These are phyloP conservation scores for Lachnellula arida DNA, from an alignment of 2,329 filamentous ascomycete genomes.

Conservation along the genomic window DNA sequence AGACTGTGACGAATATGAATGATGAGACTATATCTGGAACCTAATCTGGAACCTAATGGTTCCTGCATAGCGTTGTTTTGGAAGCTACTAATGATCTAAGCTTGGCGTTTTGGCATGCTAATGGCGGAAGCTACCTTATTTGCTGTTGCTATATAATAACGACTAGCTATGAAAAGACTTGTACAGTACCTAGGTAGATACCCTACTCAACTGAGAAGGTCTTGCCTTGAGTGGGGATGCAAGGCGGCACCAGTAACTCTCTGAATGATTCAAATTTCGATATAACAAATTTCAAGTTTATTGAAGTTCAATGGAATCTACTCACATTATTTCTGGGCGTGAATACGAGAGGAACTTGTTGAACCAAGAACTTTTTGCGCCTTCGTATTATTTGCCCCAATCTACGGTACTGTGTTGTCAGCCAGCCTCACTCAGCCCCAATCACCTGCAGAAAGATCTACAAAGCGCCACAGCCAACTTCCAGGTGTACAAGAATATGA, in stretches of 20 bases:
- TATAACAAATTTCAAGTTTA: too few relatives aligned
- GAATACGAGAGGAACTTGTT: not conserved
- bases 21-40: not conserved
- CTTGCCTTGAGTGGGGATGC: too few relatives aligned
- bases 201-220: too few relatives aligned
- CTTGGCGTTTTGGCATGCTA: not conserved
- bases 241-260: too few relatives aligned
- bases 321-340: too few relatives aligned
- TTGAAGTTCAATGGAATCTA: too few relatives aligned
- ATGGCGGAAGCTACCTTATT: not conserved
- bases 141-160: not conserved
- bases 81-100: not conserved
- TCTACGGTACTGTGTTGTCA: not conserved
- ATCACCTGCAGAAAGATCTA: not conserved
- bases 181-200: not conserved
- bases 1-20: not conserved
- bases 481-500: constrained; percentile 4
- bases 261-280: too few relatives aligned
- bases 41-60: not conserved
- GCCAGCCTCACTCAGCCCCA: not conserved
- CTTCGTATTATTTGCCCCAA: not conserved
- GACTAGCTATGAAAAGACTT: not conserved
- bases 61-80: not conserved
- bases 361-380: not conserved
- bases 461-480: constrained; percentile 13